A percentile compares a stretch with the other conserved stretches of the same genome.
These are phyloP conservation scores for Paspalum vaginatum DNA, from an alignment of 176 grass and related monocot genomes.

Conservation along the genomic window DNA sequence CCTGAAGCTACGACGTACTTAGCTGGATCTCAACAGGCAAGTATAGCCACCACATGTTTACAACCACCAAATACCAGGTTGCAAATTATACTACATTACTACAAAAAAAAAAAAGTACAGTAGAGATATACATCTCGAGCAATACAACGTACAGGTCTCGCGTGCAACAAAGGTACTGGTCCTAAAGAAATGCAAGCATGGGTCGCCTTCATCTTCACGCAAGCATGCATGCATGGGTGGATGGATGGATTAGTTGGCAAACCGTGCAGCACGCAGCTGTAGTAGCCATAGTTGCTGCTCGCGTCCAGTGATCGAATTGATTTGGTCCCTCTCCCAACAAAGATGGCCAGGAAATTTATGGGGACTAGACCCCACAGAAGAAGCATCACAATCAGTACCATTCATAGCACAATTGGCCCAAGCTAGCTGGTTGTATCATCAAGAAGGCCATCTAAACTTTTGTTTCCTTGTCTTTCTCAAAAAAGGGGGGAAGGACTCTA, in stretches of 20 bases:
- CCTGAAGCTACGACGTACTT: background rate
- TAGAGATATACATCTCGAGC: too few species aligned
- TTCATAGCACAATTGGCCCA: constrained; percentile 21
- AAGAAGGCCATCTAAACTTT: constrained; percentile 27
- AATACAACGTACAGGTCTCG: too few species aligned
- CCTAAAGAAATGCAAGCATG: constrained; percentile 4
- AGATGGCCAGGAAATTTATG: constrained; percentile 27
- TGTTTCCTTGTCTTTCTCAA: background rate
- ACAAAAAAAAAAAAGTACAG: too few species aligned
- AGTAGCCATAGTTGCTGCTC: constrained; percentile 2
- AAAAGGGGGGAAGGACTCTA: too few species aligned
- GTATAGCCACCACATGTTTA: too few species aligned
- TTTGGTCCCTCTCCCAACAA: constrained; percentile 38
- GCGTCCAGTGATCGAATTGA: constrained; percentile 11
- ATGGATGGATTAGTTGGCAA: constrained; percentile 44
- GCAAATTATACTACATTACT: too few species aligned
- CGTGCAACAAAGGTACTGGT: background rate
- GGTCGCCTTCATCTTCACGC: constrained; percentile 5
- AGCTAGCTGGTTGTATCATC: background rate
- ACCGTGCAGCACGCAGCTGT: background rate
- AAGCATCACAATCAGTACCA: constrained; percentile 33
- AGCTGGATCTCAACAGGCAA: too few species aligned
- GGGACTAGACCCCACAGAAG: constrained; percentile 37
- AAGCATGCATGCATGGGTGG: constrained; percentile 12
- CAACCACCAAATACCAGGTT: too few species aligned